Evolutionary conservation across 257 asterid genomes (phyloP).

Genomic region (Haberlea rhodopensis): DNA sequence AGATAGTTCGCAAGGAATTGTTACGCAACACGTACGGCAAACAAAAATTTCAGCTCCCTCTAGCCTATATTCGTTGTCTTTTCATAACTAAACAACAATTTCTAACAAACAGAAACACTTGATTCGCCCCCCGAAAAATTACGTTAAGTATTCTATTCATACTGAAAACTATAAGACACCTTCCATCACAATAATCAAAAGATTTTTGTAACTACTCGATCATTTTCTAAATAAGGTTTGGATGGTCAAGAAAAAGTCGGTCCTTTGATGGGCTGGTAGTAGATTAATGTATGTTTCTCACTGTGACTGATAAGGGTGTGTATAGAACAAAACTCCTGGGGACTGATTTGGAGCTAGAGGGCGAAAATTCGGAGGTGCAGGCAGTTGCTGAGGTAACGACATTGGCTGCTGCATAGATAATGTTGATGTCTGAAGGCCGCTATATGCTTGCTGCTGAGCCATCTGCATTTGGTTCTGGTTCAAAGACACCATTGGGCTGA

Average conservation of each 20-base stretch:
- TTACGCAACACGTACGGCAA: constrained; percentile 25
- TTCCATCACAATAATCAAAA: constrained; percentile 1
- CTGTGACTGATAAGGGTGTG: constrained; percentile 47
- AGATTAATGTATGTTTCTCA: constrained; percentile 23
- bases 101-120: constrained; percentile 6
- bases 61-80: constrained; percentile 28
- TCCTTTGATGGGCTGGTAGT: not conserved
- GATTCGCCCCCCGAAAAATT: constrained; percentile 13
- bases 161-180: constrained; percentile 11
- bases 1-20: too few species aligned
- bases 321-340: constrained; percentile 66
- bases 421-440: constrained; percentile 38
- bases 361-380: constrained; percentile 49
- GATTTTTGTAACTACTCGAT: constrained; percentile 21
- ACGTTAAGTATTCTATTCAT: constrained; percentile 22
- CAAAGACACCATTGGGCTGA: constrained; percentile 49
- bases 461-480: constrained; percentile 44
- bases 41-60: constrained; percentile 30
- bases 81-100: constrained; percentile 9
- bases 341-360: constrained; percentile 53
- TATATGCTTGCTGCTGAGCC: constrained; percentile 46
- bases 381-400: constrained; percentile 35
- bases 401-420: constrained; percentile 37
- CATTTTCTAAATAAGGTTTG: constrained; percentile 31
- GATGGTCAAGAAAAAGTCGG: constrained; percentile 6